These are phyloP conservation scores for Schizothecium vesticola DNA, from an alignment of 495 filamentous ascomycete species.

Conservation along the genomic window DNA sequence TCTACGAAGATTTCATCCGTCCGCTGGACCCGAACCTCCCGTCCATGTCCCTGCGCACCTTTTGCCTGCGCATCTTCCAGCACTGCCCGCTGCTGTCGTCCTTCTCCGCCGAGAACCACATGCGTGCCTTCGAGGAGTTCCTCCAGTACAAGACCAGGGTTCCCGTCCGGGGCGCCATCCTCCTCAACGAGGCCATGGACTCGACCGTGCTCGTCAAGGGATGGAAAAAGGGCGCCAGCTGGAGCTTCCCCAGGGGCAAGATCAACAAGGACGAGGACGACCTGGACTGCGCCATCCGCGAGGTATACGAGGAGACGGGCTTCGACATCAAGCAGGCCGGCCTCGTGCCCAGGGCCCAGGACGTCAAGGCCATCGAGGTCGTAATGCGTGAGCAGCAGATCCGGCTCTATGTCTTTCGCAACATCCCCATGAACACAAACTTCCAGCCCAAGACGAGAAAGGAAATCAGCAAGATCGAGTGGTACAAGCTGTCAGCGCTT, in stretches of 20 bases:
- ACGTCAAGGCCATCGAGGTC: constrained; percentile 75
- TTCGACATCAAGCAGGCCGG: constrained; percentile 71
- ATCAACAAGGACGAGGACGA: constrained; percentile 96
- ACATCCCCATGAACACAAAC: constrained; percentile 73
- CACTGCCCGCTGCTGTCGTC: constrained; percentile 83
- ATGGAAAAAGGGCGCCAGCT: constrained; percentile 93
- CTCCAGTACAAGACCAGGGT: constrained; percentile 89
- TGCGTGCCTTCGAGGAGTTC: constrained; percentile 80
- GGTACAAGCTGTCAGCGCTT: constrained; percentile 84
- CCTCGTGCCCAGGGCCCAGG: constrained; percentile 60
- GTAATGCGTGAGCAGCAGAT: constrained; percentile 90
- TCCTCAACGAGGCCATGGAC: constrained; percentile 89
- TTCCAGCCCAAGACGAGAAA: constrained; percentile 90
- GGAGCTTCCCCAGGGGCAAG: constrained; percentile 95
- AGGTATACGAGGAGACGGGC: constrained; percentile 94
- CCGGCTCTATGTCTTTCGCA: constrained; percentile 81
- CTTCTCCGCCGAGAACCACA: constrained; percentile 70
- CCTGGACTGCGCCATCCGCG: constrained; percentile 83
- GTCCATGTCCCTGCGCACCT: constrained; percentile 72
- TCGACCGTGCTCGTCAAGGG: constrained; percentile 88
- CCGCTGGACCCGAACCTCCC: constrained; percentile 80
- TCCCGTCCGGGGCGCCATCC: constrained; percentile 86
- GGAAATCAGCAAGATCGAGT: constrained; percentile 93
- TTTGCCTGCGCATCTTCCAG: constrained; percentile 82
- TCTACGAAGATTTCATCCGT: constrained; percentile 98